Conservation (phyloP, 129 eudicot genomes). For the Lactuca saligna region DNA sequence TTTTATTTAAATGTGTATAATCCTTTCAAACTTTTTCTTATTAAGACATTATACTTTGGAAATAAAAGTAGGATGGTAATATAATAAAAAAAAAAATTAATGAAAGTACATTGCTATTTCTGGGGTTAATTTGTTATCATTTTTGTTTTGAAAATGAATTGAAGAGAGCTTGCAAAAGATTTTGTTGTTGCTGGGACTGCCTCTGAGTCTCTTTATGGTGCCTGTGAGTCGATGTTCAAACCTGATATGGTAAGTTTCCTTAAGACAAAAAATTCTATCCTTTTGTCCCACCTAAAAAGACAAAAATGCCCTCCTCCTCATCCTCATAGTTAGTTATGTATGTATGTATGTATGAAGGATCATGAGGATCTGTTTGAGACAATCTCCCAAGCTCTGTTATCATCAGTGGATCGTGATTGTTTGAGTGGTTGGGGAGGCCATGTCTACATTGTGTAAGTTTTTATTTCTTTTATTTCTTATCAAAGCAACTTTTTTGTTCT, state of each 20-base stretch:
- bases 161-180: conserved; percentile 97
- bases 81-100: too few relatives aligned
- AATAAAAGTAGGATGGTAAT: too few relatives aligned
- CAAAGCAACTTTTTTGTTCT: too few relatives aligned
- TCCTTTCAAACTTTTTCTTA: too few relatives aligned
- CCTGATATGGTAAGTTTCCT: conserved; percentile 77
- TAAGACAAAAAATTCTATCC: too few relatives aligned
- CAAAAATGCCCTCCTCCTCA: not conserved
- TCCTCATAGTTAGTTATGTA: not conserved
- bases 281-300: not conserved
- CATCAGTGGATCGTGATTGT: conserved; percentile 95
- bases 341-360: conserved; percentile 44
- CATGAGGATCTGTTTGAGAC: conserved; percentile 96
- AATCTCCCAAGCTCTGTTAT: conserved; percentile 81
- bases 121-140: not conserved
- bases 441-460: conserved; percentile 85
- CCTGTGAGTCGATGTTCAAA: conserved; percentile 96
- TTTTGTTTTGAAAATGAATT: not conserved
- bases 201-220: conserved; percentile 96
- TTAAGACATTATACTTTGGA: not conserved
- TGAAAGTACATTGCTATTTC: not conserved
- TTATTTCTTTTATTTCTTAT: too few relatives aligned
- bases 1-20: too few relatives aligned
- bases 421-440: conserved; percentile 99
- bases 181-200: conserved; percentile 97